Evolutionary conservation across 805 yeast genomes (phyloP), one percentile per base, ranked within the genome.

Genomic region (Lipomyces mesembrius): DNA sequence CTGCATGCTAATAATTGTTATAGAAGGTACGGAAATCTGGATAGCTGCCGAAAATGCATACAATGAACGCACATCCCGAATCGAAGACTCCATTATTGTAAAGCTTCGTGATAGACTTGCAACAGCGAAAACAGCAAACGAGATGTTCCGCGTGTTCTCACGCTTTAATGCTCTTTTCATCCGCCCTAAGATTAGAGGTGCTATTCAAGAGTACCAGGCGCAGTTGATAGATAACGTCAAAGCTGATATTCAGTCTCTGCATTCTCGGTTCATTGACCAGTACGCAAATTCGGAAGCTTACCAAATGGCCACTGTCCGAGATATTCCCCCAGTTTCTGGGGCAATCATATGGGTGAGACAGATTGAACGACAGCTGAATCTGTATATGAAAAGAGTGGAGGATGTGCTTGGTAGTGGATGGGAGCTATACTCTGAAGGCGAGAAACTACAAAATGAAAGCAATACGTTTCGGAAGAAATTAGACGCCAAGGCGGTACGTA

Each of bases 351-450:
- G 89, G 86, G 83, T 83, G 12, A 79, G 77, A n/a, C 88, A 87
- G 70, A 78, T 86, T 2, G 81, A 80, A 46, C 69, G 76, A 32
- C 84, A 83, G 59, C 73, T 87, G 2, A 75, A 77, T 2, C 75
- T 77, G 29, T 74, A 87, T n/a, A 72, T 81, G 39, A 71, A 75
- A 3, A 79, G 85, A 37, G 76, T 88, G 7, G 85, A 84, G 56
- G 75, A 81, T 12, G 80, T 88, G 3, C 77, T 89, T 7, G 90
- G 92, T 0, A 74, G 80, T 20, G 85, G 86, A 7, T 89, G 93
- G 93, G 78, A 76, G 25, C 77, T 81, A 9, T 86, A 85, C 65
- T 83, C 88, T 1, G 92, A 88, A 61, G 97, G 97, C 0, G 83
- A 82, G 61, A 84, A 83, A 67, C 83, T 94, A 0, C 79, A 83